These are phyloP conservation scores for Talaromyces marneffei DNA, from an alignment of 2,329 filamentous ascomycete genomes.

Conservation along the genomic window DNA sequence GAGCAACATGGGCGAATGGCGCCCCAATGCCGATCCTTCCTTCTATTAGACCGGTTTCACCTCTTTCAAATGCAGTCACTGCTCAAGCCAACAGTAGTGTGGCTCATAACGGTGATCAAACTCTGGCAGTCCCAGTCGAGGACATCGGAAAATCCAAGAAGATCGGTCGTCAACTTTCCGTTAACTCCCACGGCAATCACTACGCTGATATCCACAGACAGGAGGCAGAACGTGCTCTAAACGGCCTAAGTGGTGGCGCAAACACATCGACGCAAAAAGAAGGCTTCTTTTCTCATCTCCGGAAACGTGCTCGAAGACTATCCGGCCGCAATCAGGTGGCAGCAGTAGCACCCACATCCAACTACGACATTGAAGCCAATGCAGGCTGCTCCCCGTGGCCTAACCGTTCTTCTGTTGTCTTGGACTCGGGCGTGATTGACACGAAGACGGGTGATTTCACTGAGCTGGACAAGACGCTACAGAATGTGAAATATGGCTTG, in stretches of 20 bases:
- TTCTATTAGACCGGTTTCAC: conserved; percentile 89
- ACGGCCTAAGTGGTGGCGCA: conserved; percentile 67
- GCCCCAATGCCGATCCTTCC: conserved; percentile 90
- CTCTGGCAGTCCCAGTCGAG: conserved; percentile 19
- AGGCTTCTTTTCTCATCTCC: conserved; percentile 94
- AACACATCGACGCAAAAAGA: conserved; percentile 82
- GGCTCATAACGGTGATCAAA: conserved; percentile 48
- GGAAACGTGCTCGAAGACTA: conserved; percentile 85
- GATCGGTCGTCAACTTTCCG: conserved; percentile 87
- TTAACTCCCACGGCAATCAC: conserved; percentile 87
- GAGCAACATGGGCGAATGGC: conserved; percentile 89
- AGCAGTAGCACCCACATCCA: conserved; percentile 61
- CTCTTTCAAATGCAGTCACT: conserved; percentile 87
- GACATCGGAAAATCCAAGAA: conserved; percentile 70
- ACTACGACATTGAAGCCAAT: conserved; percentile 87
- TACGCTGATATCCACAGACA: conserved; percentile 85
- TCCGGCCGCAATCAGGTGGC: conserved; percentile 85
- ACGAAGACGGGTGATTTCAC: conserved; percentile 47
- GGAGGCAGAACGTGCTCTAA: conserved; percentile 85
- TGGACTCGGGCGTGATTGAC: conserved; percentile 55
- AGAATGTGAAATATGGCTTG: conserved; percentile 55
- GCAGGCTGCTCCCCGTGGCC: conserved; percentile 86
- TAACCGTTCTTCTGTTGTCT: conserved; percentile 75
- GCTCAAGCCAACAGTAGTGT: conserved; percentile 72
- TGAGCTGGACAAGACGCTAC: conserved; percentile 57